Base-by-base conservation (phyloP, 2,329 filamentous ascomycete genomes). In the Thermochaetoides dissita region DNA sequence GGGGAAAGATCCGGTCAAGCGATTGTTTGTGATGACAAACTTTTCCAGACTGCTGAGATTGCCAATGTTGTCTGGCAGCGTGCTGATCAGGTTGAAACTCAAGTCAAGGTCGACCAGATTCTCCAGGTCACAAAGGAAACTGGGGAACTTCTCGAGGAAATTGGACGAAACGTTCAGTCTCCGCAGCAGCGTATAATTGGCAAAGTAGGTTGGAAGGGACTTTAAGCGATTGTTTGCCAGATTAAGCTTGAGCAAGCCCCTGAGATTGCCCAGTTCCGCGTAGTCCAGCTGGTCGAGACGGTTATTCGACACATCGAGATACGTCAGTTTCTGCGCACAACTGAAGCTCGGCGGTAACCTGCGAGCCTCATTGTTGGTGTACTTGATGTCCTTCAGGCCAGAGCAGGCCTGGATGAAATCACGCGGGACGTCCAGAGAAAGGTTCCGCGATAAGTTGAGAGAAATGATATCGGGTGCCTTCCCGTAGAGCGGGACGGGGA, bases 401-500 rank as follows among this genome's bases (percentile, higher is more conserved):
- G 81, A 79, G 63, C 91, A 98, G 29, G 85, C 84, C 58, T 94
- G 86, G 42, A 98, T 88, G 57, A 98, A 98, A 60, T 98, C 91
- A 56, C 87, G 86, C 0, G 91, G 91, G 10, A 98, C 79, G 53
- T 95, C 86, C 29, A 98, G 70, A 0, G 87, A 91, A 36, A 96
- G 66, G 53, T 98, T 98, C 33, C 85, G 77, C 1, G 91, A 96
- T 8, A 98, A 68, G 56, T 98, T 96, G 34, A 98, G 72, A 0
- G 87, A 93, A 42, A 94, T 89, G 52, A 98, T 96, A 56, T 98
- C 91, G 8, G 76, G 71, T 0, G 89, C 84, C 59, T 87, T 93
- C 46, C 85, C 84, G 62, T 96, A 96, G 8, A 98, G 74, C 0
- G 81, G 82, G 51, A 98, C 94, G 3, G 91, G 91, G 41, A 98